Evolutionary conservation across 2,329 filamentous ascomycete species (phyloP), one percentile per base, ranked within the genome.

Genomic region (Zelopaecilomyces penicillatus): DNA sequence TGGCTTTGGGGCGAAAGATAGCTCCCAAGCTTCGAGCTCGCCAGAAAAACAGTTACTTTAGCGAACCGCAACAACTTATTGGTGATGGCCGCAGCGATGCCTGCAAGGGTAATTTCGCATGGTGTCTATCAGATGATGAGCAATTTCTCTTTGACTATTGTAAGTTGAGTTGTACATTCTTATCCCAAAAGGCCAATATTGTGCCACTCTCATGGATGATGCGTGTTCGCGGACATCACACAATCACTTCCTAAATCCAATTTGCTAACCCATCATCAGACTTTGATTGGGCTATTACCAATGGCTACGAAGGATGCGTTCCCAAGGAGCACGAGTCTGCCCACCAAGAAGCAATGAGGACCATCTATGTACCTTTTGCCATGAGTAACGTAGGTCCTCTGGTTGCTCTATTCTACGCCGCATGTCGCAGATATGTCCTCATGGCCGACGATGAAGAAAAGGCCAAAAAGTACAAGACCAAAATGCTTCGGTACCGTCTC

Each of bases 131-230:
- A 11, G 19, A 37, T 6, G 42, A 44, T 7, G 45, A 47, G 26
- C 40, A 40, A 27, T n/a, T n/a, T 6, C 32, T n/a, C 10, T 47
- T 47, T 37, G 30, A 47, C 27, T 47, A 32, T 31, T 47, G 45
- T 47, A 5, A 47, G 45, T 28, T 31, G 7, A 5, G 12, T 37
- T 19, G 11, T 37, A 10, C 19, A 10, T 19, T 38, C 37, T 6
- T 38, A 5, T 27, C 6, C 29, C 19, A 4, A 11, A 4, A 19
- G 5, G 27, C 29, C 19, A 2, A 5, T 9, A 39, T 31, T 6
- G 27, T 38, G 12, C 26, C 11, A 12, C 12, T 11, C 9, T 11
- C 19, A 19, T 19, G 19, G 19, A 19, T 19, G 19, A 19, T 19
- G 19, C 19, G 19, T 19, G 19, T 19, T 19, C 19, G 2, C 19